Evolutionary conservation across 2,329 filamentous ascomycete genomes (phyloP), one percentile per base, ranked within the genome.

Genomic region (Biscogniauxia marginata): DNA sequence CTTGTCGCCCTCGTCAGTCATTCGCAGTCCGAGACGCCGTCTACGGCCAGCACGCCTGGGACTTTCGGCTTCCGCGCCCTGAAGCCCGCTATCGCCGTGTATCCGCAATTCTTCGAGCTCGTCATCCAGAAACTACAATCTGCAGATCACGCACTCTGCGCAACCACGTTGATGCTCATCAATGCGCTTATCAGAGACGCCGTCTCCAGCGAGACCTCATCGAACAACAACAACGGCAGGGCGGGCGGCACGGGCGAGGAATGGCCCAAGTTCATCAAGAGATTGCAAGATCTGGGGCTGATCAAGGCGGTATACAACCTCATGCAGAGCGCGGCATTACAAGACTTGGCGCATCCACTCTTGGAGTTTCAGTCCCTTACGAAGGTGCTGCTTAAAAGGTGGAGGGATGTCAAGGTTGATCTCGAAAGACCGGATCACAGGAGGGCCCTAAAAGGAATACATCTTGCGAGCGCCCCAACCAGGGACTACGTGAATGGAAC

Each of bases 261-360:
- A 67, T 98, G 95, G 93, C 90, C 92, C 49, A 95, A 90, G 67
- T 96, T 98, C 67, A 93, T 99, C 73, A 96, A 96, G 77, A 83
- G 87, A 62, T 75, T 99, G 63, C 95, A 98, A 73, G 93, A 98
- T 74, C 76, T 98, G 24, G 95, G 93, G 0, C 85, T 98, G 43
- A 96, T 98, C 63, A 91, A 91, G 72, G 90, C 91, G 8, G 93
- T 96, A 13, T 97, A 92, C 73, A 85, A 85, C 62, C 83, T 99
- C 55, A 97, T 98, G 92, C 93, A 96, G 75, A 93, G 93, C 67
- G 93, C 91, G 23, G 88, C 92, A 1, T 79, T 98, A 61, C 91
- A 96, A 66, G 95, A 99, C 73, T 78, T 96, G 53, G 91, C 92
- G 9, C 89, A 93, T 67, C 92, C 95, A 11, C 78, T 98, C 52